Conservation (phyloP, 31 red algal species). For the Asparagopsis taxiformis region DNA sequence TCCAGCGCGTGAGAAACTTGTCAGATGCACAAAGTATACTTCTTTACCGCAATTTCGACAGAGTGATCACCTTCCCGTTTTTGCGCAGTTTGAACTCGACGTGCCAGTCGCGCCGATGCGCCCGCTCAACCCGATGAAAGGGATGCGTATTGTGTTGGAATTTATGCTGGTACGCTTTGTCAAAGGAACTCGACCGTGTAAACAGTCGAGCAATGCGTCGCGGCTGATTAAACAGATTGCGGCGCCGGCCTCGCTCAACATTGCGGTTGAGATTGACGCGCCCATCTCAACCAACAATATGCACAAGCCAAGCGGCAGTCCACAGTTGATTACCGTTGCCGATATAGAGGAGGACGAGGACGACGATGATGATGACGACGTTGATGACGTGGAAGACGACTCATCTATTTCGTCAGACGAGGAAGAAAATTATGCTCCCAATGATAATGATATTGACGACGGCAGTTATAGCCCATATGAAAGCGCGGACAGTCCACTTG, state of each 20-base stretch:
- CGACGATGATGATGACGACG: constrained; percentile 21
- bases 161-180: constrained; percentile 64
- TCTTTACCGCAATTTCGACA: constrained; percentile 39
- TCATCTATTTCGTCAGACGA: constrained; percentile 3
- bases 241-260: too few relatives aligned
- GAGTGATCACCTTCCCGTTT: constrained; percentile 63
- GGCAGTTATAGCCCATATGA: background rate
- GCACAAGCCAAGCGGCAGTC: too few relatives aligned
- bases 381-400: constrained; percentile 30
- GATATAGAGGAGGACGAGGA: background rate
- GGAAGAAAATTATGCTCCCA: background rate
- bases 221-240: too few relatives aligned
- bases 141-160: constrained; percentile 45
- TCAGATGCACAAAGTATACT: constrained; percentile 39
- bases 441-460: background rate
- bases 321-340: too few relatives aligned
- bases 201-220: too few relatives aligned
- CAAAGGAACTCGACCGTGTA: constrained; percentile 33
- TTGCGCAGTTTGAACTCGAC: constrained; percentile 44
- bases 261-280: too few relatives aligned
- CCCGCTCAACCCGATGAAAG: constrained; percentile 20
- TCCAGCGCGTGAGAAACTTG: constrained; percentile 40
- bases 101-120: constrained; percentile 30
- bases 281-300: too few relatives aligned
- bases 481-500: too few relatives aligned